phyloP scores from a whole-genome alignment of 148 eudicot genomes.

The Nepenthes gracilis region DNA sequence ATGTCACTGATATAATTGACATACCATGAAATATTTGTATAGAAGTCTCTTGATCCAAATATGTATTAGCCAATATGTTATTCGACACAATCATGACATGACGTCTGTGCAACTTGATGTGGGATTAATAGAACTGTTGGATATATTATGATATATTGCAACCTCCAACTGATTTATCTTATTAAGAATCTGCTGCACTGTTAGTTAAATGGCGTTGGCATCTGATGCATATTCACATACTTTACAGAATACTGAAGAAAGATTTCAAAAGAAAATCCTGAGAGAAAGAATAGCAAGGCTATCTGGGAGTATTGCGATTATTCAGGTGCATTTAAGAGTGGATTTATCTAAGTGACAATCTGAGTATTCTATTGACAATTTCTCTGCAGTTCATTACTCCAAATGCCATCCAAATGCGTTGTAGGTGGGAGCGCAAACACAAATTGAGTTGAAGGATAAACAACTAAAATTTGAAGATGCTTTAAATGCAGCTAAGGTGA shows the following conservation, averaged over 20 bases:
- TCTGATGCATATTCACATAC: constrained; percentile 1
- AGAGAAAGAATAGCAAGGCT: constrained; percentile 70
- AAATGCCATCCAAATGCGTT: neutral
- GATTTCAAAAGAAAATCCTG: constrained; percentile 61
- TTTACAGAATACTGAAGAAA: constrained; percentile 58
- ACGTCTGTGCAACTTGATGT: no score
- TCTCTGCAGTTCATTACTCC: neutral
- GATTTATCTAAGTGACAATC: neutral
- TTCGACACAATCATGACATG: no score
- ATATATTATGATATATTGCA: no score
- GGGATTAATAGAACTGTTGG: no score
- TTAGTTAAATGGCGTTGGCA: neutral
- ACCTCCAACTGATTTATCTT: no score
- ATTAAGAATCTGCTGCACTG: no score
- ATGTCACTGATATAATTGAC: no score
- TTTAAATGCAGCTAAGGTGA: constrained; percentile 81
- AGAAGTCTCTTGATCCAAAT: no score
- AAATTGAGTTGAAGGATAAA: constrained; percentile 72
- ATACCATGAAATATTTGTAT: no score
- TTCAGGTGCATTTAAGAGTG: constrained; percentile 35
- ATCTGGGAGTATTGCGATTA: constrained; percentile 78
- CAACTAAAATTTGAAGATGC: constrained; percentile 84
- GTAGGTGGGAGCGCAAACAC: constrained; percentile 90
- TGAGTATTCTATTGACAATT: neutral
- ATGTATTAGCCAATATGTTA: no score